Evolutionary conservation across 2,329 filamentous ascomycete species (phyloP), one percentile per base, ranked within the genome.

Genomic region (Tolypocladium ovalisporum): DNA sequence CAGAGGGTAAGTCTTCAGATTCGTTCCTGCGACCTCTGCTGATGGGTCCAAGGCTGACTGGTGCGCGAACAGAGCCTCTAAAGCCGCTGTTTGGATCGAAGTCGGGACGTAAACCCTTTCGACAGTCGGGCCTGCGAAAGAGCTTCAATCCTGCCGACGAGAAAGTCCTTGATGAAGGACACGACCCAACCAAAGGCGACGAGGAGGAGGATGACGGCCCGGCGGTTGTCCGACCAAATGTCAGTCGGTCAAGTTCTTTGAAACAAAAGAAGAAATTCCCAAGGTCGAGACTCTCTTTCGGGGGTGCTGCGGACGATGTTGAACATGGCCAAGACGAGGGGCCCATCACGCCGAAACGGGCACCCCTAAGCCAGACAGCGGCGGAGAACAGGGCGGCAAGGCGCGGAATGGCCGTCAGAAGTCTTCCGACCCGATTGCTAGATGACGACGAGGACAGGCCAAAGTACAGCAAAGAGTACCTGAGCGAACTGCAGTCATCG

Each of bases 401-500:
- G 60, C 84, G 82, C 61, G 76, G 72, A 27, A 64, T 77, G 6
- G 70, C 75, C 0, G 71, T 79, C 1, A 76, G 65, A 71, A 65
- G 74, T 60, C 70, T 89, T 0, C 83, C 83, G 0, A 70, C 83
- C 57, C 78, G 84, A 9, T 77, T 81, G 1, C 15, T 57, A 47
- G 47, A 84, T 17, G 73, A 72, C 13, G 85, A 89, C 17, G 84
- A 87, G 19, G 86, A 86, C 55, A 78, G 87, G 40, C 91, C 90
- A 0, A 87, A 76, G 58, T 97, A 99, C 70, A 95, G 82, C 75
- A 89, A 88, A 66, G 90, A 95, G 64, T 90, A 93, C 62, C 78
- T 99, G 24, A 85, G 89, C 37, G 90, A 96, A 69, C 79, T 99
- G 17, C 89, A 90, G 61, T 88, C 85, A 59, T 91, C 89, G 15